Evolutionary conservation across 2,329 filamentous ascomycete genomes (phyloP).

Genomic region (Aspergillus pseudonomiae): DNA sequence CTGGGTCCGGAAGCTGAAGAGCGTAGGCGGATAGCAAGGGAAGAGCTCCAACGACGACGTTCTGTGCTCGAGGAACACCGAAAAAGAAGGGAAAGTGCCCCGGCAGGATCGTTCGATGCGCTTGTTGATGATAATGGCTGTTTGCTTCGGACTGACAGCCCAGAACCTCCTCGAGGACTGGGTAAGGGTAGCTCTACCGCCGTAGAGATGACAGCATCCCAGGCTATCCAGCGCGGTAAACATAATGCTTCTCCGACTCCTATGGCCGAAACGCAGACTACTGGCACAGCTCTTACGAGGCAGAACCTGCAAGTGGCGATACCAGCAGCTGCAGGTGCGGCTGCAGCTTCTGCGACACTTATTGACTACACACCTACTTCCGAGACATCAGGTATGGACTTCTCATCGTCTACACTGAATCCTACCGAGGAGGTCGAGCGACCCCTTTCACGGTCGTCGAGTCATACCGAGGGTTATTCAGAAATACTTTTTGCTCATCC

Average conservation of each 20-base stretch:
- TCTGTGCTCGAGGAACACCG: conserved; percentile 43
- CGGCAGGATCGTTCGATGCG: conserved; percentile 44
- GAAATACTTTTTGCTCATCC: conserved; percentile 40
- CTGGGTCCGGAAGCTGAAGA: conserved; percentile 47
- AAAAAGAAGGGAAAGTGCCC: conserved; percentile 28
- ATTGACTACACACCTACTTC: conserved; percentile 51
- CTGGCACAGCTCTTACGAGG: conserved; percentile 19
- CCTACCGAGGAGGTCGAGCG: conserved; percentile 1
- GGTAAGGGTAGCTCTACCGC: conserved; percentile 43
- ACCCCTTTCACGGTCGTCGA: conserved; percentile 20
- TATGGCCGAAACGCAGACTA: conserved; percentile 8
- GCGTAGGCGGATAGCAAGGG: conserved; percentile 46
- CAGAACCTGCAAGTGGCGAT: conserved; percentile 32
- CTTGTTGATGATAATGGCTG: conserved; percentile 49
- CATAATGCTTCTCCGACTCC: conserved; percentile 14
- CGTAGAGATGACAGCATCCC: conserved; percentile 34
- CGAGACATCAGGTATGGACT: conserved; percentile 35
- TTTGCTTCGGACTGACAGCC: conserved; percentile 26
- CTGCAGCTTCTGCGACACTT: conserved; percentile 44
- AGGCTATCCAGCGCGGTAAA: conserved; percentile 31
- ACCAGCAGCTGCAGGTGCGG: conserved; percentile 29
- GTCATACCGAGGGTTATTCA: conserved; percentile 37
- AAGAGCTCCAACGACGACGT: conserved; percentile 50
- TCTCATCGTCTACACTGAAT: conserved; percentile 15
- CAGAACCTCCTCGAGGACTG: conserved; percentile 10